A percentile compares a stretch with the other conserved stretches of the same genome.
Evolutionary conservation across 208 protist genomes (phyloP).

Genomic region (Crithidia sp.): DNA sequence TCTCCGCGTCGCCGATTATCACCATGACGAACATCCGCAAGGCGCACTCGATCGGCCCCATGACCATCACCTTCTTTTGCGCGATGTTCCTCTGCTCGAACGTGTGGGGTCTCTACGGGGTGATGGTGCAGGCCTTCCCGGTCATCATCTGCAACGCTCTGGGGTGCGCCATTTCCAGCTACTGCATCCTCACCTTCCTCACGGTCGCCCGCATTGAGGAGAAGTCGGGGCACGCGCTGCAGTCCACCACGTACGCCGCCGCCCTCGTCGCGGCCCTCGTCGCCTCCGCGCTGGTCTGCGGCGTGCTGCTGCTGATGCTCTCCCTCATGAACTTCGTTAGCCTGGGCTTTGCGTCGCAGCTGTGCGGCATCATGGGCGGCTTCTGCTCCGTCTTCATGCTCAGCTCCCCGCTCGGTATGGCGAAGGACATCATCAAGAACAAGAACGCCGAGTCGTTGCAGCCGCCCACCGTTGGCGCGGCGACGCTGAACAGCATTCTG

Average conservation of each 20-base stretch:
- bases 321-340: slow-evolving; percentile 36
- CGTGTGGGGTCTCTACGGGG: slow-evolving; percentile 69
- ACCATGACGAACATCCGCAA: slow-evolving; percentile 52
- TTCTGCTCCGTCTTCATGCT: slow-evolving; percentile 69
- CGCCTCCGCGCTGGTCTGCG: slow-evolving; percentile 6
- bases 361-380: slow-evolving; percentile 56
- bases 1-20: slow-evolving; percentile 57
- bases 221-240: slow-evolving; percentile 35
- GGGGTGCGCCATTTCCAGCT: slow-evolving; percentile 53
- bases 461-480: slow-evolving; percentile 49
- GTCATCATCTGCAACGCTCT: slow-evolving; percentile 61
- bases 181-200: slow-evolving; percentile 43
- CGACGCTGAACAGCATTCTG: slow-evolving; percentile 57
- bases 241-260: slow-evolving; percentile 46
- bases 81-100: slow-evolving; percentile 65
- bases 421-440: slow-evolving; percentile 58
- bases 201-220: slow-evolving; percentile 29
- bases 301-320: slow-evolving; percentile 37
- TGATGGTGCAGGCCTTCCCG: slow-evolving; percentile 32
- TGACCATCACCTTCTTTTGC: slow-evolving; percentile 74
- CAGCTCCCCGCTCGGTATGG: slow-evolving; percentile 63
- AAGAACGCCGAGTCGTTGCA: slow-evolving; percentile 66
- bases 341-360: slow-evolving; percentile 17
- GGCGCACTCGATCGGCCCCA: slow-evolving; percentile 47
- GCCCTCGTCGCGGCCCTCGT: slow-evolving; percentile 20